A percentile compares a stretch with the other conserved stretches of the same genome.
Conservation (phyloP, 192 early-diverging fungal species). For the Mortierella antarctica region DNA sequence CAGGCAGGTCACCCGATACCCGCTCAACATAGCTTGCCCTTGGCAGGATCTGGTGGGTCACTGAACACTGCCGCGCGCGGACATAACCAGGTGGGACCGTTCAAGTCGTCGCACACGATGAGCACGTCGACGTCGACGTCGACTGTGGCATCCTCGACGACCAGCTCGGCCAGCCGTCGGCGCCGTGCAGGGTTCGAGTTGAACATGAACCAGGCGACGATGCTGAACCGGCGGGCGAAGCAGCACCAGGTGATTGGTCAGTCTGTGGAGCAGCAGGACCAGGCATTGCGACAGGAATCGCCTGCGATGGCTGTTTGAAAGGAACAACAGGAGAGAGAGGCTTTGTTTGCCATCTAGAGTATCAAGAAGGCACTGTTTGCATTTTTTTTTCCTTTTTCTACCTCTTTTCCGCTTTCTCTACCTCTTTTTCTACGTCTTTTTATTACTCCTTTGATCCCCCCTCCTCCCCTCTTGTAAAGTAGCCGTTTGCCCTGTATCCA, state of each 20-base stretch:
- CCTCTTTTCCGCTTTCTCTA: no score
- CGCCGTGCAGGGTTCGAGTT: constrained; percentile 43
- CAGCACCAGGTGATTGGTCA: constrained; percentile 7
- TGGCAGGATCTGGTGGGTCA: background rate
- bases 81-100: constrained; percentile 30
- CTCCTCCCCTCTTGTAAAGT: no score
- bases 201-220: constrained; percentile 46
- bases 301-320: constrained; percentile 18
- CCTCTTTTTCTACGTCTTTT: no score
- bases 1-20: constrained; percentile 49
- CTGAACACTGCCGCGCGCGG: background rate
- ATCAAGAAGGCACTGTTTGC: no score
- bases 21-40: constrained; percentile 19
- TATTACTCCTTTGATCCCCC: no score
- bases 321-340: no score
- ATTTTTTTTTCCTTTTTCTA: no score
- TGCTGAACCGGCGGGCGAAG: constrained; percentile 44
- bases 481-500: no score
- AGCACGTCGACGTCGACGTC: constrained; percentile 20
- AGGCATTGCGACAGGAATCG: background rate
- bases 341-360: no score
- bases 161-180: constrained; percentile 19
- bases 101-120: constrained; percentile 15
- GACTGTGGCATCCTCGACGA: constrained; percentile 19
- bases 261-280: constrained; percentile 15